Percentiles rank a stretch among this genome's conserved stretches.
phyloP scores from a whole-genome alignment of 2,329 filamentous ascomycete genomes.

The Podosphaera xanthii region DNA sequence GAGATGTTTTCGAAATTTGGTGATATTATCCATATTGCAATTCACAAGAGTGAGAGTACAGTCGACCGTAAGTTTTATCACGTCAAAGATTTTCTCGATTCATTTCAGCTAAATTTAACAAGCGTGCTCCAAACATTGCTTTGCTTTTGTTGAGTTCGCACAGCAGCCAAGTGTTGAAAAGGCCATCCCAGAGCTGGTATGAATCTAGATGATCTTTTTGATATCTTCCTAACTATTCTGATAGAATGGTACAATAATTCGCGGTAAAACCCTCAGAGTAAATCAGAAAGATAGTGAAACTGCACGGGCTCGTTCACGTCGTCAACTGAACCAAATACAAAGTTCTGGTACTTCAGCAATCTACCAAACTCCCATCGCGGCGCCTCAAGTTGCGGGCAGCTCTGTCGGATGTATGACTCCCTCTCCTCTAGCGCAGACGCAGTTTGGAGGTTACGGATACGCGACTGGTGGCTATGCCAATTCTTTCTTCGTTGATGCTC shows the following conservation, averaged over 20 bases:
- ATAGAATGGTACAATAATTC: slow-evolving; percentile 10
- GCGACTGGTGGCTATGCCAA: slow-evolving; percentile 6
- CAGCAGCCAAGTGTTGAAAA: slow-evolving; percentile 7
- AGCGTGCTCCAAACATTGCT: slow-evolving; percentile 15
- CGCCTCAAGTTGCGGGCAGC: slow-evolving; percentile 1
- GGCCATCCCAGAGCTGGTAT: slow-evolving; percentile 10
- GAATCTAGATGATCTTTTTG: slow-evolving; percentile 1
- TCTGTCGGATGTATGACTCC: slow-evolving; percentile 6
- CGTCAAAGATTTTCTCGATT: not conserved
- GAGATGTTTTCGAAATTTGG: slow-evolving; percentile 20
- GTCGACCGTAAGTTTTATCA: slow-evolving; percentile 10
- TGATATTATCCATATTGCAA: slow-evolving; percentile 16
- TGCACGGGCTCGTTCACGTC: slow-evolving; percentile 3
- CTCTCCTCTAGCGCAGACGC: slow-evolving; percentile 2
- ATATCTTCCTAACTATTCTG: not conserved
- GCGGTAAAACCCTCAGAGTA: slow-evolving; percentile 12
- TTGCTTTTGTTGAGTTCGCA: slow-evolving; percentile 17
- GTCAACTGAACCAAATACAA: slow-evolving; percentile 1
- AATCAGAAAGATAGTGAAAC: slow-evolving; percentile 14
- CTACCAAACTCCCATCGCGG: not conserved
- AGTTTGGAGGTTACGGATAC: slow-evolving; percentile 5
- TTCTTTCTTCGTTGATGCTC: slow-evolving; percentile 6
- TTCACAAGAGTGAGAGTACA: slow-evolving; percentile 15
- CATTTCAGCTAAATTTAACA: slow-evolving; percentile 4
- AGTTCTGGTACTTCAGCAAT: not conserved